Conservation (phyloP, 805 yeast genomes). For the Sugiyamaella chiloensis region DNA sequence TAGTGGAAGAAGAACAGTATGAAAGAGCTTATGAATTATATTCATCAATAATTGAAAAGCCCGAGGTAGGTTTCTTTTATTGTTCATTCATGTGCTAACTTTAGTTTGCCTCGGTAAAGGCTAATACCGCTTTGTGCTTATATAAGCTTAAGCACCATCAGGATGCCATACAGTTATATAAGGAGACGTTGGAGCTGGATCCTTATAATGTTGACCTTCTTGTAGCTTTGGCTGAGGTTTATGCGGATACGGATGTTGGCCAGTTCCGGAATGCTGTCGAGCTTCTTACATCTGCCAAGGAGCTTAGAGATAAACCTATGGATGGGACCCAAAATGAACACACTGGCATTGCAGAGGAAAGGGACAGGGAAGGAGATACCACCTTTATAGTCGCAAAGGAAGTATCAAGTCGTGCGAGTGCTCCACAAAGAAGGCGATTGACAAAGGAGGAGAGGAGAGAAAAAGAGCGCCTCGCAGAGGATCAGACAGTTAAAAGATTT, state of each 20-base stretch:
- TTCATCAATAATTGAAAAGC: slow-evolving; percentile 5
- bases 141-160: slow-evolving; percentile 3
- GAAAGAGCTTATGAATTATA: slow-evolving; percentile 75
- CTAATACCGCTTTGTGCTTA: neutral
- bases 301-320: slow-evolving; percentile 17
- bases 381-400: neutral
- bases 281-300: slow-evolving; percentile 29
- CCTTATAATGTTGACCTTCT: slow-evolving; percentile 70
- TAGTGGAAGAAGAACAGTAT: slow-evolving; percentile 65
- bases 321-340: slow-evolving; percentile 3
- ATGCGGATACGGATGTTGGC: slow-evolving; percentile 46
- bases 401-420: neutral
- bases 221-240: slow-evolving; percentile 77
- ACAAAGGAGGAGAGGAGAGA: slow-evolving; percentile 47
- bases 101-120: neutral
- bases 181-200: slow-evolving; percentile 34
- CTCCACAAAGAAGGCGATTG: slow-evolving; percentile 8
- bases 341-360: neutral
- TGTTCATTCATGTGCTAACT: neutral
- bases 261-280: slow-evolving; percentile 32
- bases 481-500: slow-evolving; percentile 55
- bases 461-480: slow-evolving; percentile 55
- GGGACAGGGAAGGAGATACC: slow-evolving; percentile 10
- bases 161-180: slow-evolving; percentile 17
- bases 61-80: neutral